phyloP scores from a whole-genome alignment of 169 alveolate species.

The Amoebophrya sp. region DNA sequence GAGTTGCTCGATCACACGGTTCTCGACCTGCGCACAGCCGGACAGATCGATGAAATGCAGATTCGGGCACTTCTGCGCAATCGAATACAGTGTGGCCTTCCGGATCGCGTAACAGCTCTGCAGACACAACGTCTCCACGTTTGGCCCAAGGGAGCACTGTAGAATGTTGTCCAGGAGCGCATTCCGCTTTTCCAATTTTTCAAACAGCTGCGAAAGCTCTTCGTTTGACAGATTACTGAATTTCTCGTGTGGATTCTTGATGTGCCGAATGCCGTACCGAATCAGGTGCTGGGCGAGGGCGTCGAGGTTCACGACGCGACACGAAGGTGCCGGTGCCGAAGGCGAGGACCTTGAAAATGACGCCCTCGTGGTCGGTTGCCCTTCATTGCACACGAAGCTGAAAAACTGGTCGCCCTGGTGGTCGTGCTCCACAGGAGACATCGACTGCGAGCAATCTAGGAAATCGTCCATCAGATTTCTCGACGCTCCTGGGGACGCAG shows the following conservation, averaged over 20 bases:
- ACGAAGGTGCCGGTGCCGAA: too few species aligned
- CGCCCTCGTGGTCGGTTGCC: too few species aligned
- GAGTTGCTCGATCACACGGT: neutral
- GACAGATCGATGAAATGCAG: neutral
- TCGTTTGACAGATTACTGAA: neutral
- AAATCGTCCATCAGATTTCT: too few species aligned
- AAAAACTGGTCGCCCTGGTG: too few species aligned
- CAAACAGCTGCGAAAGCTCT: neutral
- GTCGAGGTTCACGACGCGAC: neutral
- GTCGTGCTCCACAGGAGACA: too few species aligned
- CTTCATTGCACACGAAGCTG: too few species aligned
- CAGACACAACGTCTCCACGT: neutral
- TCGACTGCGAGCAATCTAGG: too few species aligned
- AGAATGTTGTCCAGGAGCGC: neutral
- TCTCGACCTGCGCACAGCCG: conserved; percentile 6
- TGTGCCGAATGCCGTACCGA: neutral
- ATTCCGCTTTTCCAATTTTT: neutral
- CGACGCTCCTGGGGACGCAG: too few species aligned
- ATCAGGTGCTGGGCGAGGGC: neutral
- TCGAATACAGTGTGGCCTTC: neutral
- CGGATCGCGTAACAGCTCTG: neutral
- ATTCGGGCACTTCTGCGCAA: neutral
- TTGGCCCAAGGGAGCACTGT: neutral
- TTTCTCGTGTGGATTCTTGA: neutral
- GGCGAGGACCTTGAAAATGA: too few species aligned